A percentile compares a stretch with the other conserved stretches of the same genome.
Evolutionary conservation across 192 early-diverging fungal species (phyloP).

Genomic region (Backusella liffmaniae): DNA sequence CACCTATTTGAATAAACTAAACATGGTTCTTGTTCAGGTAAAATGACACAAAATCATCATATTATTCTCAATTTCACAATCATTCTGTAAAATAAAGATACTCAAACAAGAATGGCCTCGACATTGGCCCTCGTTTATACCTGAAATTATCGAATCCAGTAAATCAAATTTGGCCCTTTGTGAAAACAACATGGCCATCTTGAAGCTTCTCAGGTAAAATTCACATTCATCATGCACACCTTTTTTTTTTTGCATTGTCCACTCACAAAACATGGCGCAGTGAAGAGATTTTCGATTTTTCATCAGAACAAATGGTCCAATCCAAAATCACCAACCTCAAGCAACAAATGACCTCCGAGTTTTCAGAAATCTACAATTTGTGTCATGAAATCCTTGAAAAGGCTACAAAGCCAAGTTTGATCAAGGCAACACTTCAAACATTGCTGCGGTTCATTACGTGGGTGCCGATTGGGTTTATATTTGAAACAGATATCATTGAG

Average conservation of each 20-base stretch:
- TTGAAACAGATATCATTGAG: constrained; percentile 90
- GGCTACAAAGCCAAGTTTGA: constrained; percentile 86
- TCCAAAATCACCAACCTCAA: constrained; percentile 92
- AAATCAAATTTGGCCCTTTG: constrained; percentile 89
- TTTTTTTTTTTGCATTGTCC: no score
- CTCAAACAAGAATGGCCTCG: constrained; percentile 99
- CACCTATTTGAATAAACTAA: constrained; percentile 87
- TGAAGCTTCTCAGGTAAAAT: constrained; percentile 88
- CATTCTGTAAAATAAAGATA: neutral
- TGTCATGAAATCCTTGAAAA: constrained; percentile 93
- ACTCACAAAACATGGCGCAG: no score
- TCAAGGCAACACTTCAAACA: constrained; percentile 90
- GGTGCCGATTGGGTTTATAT: constrained; percentile 98
- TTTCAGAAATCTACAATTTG: constrained; percentile 91
- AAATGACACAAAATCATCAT: neutral
- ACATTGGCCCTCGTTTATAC: constrained; percentile 98
- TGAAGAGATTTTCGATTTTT: constrained; percentile 99
- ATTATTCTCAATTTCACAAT: neutral
- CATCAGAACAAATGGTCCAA: constrained; percentile 97
- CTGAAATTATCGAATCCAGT: constrained; percentile 93
- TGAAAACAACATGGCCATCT: constrained; percentile 99
- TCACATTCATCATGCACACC: no score
- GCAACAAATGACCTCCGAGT: constrained; percentile 92
- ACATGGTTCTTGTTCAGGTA: constrained; percentile 97
- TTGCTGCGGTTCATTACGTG: constrained; percentile 95